These are phyloP conservation scores for Aureobasidium sp. DNA, from an alignment of 2,329 filamentous ascomycete genomes.

Conservation along the genomic window DNA sequence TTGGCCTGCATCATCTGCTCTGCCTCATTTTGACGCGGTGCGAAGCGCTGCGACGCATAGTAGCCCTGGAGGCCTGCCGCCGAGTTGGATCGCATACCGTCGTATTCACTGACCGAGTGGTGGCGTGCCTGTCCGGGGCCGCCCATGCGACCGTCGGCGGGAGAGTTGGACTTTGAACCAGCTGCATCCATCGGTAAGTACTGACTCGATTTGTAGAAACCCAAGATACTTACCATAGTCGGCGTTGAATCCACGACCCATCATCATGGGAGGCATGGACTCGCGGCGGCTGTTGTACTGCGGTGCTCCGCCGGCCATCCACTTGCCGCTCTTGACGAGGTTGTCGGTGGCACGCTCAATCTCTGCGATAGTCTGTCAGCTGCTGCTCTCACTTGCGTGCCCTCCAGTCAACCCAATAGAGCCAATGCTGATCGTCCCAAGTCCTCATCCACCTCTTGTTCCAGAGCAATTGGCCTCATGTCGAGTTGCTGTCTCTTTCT, in stretches of 20 bases:
- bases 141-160: slow-evolving; percentile 40
- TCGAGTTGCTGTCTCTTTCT: background rate
- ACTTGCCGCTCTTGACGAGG: slow-evolving; percentile 92
- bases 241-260: slow-evolving; percentile 43
- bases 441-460: background rate
- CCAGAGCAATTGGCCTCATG: background rate
- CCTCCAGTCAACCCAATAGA: background rate
- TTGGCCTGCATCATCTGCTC: slow-evolving; percentile 99
- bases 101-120: slow-evolving; percentile 80
- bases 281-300: slow-evolving; percentile 64
- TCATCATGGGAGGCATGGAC: slow-evolving; percentile 60
- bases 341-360: slow-evolving; percentile 95
- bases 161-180: slow-evolving; percentile 12
- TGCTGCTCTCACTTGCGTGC: background rate
- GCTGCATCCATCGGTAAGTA: background rate
- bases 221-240: slow-evolving; percentile 46
- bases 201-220: background rate
- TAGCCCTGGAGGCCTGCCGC: slow-evolving; percentile 82
- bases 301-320: slow-evolving; percentile 48
- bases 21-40: slow-evolving; percentile 80
- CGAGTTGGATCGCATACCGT: slow-evolving; percentile 65
- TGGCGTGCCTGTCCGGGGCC: slow-evolving; percentile 60
- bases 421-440: background rate
- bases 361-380: slow-evolving; percentile 49
- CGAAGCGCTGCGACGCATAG: slow-evolving; percentile 89